phyloP scores from a whole-genome alignment of 352 stramenopile genomes.

The Aphanomyces cochlioides region DNA sequence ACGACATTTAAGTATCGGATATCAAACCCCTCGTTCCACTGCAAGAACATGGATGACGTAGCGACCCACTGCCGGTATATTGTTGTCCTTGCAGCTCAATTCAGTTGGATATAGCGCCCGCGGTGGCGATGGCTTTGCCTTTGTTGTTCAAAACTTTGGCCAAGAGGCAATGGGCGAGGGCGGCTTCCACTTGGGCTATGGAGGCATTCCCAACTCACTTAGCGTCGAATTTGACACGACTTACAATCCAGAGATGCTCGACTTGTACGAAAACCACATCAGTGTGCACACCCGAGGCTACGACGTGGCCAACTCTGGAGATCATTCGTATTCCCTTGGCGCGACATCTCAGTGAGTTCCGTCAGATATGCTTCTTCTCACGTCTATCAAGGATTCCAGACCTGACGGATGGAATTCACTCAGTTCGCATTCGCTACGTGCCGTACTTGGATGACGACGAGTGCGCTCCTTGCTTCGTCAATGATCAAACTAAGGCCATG shows the following conservation, averaged over 20 bases:
- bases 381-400: constrained; percentile 50
- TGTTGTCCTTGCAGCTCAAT: not conserved
- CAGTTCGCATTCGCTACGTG: constrained; percentile 69
- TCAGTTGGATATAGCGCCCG: constrained; percentile 40
- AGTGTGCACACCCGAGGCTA: constrained; percentile 69
- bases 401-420: constrained; percentile 67
- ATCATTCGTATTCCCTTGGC: constrained; percentile 75
- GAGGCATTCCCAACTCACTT: constrained; percentile 76
- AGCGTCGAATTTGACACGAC: constrained; percentile 89
- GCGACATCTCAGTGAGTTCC: constrained; percentile 41
- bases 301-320: constrained; percentile 41
- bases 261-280: constrained; percentile 92
- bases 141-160: constrained; percentile 81
- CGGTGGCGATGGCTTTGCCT: constrained; percentile 73
- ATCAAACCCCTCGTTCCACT: constrained; percentile 80
- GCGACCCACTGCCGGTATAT: constrained; percentile 71
- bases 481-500: not conserved
- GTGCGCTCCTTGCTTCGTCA: no score
- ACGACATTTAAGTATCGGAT: constrained; percentile 83
- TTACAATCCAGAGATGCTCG: constrained; percentile 84
- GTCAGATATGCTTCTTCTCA: not conserved
- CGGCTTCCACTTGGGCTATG: constrained; percentile 83
- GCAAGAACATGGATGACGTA: constrained; percentile 83
- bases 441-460: constrained; percentile 58
- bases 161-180: constrained; percentile 57